Conservation (phyloP, 2,329 filamentous ascomycete genomes). For the Coniochaeta prunicola region DNA sequence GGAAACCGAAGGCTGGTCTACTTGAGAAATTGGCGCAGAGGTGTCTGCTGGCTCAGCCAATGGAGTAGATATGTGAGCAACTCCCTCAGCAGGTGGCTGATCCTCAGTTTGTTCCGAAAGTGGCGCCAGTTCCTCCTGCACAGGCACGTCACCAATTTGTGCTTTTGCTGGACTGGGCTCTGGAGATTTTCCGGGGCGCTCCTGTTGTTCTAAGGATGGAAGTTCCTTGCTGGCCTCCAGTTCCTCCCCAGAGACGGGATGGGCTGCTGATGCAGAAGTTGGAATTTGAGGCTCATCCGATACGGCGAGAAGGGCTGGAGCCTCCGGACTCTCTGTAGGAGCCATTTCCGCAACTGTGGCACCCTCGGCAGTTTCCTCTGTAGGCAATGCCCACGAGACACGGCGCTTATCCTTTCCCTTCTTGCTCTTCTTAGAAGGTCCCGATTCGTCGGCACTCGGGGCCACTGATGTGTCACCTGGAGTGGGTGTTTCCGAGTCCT, state of each 20-base stretch:
- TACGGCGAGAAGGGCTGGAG: neutral
- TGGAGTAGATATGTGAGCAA: neutral
- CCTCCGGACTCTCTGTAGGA: neutral
- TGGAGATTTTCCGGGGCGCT: neutral
- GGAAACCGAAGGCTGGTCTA: neutral
- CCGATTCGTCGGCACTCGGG: constrained; percentile 13
- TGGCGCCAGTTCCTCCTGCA: neutral
- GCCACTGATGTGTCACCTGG: neutral
- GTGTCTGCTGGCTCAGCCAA: neutral
- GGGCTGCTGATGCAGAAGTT: neutral
- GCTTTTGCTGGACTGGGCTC: neutral
- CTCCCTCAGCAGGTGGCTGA: neutral
- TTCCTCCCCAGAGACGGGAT: neutral
- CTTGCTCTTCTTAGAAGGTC: constrained; percentile 20
- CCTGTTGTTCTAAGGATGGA: neutral
- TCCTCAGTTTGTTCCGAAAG: neutral
- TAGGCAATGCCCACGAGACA: neutral
- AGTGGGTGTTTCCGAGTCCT: neutral
- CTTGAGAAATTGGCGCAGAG: neutral
- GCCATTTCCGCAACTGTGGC: neutral
- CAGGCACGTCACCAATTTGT: neutral
- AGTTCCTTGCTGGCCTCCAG: neutral
- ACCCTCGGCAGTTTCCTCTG: neutral
- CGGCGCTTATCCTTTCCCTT: constrained; percentile 7
- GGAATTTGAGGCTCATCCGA: neutral